Percentiles rank a stretch among this genome's conserved stretches.
phyloP scores from a whole-genome alignment of 2,329 filamentous ascomycete species.

The Alternaria viburni region DNA sequence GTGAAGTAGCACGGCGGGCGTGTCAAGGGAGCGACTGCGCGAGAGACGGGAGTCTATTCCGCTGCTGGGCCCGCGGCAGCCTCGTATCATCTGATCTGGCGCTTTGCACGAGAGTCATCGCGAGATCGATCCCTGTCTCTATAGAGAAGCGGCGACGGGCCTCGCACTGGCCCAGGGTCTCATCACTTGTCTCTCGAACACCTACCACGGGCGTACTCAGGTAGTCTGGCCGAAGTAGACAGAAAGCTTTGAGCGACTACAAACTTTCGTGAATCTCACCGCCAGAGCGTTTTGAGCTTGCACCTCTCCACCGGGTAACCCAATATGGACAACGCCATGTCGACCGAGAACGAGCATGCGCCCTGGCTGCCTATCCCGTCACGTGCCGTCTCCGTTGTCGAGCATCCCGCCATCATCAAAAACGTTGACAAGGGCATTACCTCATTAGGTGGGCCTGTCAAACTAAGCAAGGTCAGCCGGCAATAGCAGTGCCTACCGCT shows the following conservation, averaged over 20 bases:
- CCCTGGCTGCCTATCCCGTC: constrained; percentile 60
- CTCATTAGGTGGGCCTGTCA: constrained; percentile 64
- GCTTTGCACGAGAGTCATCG: not conserved
- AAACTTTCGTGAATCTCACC: not conserved
- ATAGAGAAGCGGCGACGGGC: not conserved
- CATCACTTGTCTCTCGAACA: not conserved
- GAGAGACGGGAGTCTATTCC: not conserved
- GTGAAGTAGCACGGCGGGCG: not conserved
- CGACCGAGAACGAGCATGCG: constrained; percentile 17
- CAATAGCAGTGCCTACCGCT: constrained; percentile 2
- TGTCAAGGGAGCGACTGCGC: not conserved
- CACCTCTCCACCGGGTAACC: not conserved
- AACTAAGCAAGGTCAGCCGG: constrained; percentile 58
- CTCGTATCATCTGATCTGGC: constrained; percentile 2
- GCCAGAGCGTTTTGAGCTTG: constrained; percentile 9
- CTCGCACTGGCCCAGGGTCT: not conserved
- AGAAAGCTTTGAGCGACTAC: not conserved
- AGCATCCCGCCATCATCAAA: constrained; percentile 71
- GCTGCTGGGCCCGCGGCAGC: not conserved
- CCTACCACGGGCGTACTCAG: not conserved
- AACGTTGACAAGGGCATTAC: constrained; percentile 69
- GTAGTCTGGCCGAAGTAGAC: not conserved
- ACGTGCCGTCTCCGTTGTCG: constrained; percentile 64
- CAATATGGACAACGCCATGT: constrained; percentile 13
- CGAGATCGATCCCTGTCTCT: constrained; percentile 13